Conservation (phyloP, 2,329 filamentous ascomycete species). For the Cryoendolithus antarcticus region DNA sequence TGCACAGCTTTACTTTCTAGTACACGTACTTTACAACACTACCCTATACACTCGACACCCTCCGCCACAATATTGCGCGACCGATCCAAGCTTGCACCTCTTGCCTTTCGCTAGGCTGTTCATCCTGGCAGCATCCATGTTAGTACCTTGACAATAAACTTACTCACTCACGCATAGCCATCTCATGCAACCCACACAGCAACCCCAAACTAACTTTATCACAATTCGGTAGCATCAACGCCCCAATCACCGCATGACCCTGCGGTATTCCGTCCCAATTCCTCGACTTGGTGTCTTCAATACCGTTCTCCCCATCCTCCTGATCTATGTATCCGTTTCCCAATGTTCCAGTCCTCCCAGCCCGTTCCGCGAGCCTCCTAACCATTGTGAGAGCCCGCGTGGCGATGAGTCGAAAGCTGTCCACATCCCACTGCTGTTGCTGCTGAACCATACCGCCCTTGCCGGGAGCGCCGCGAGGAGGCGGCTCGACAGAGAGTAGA, state of each 20-base stretch:
- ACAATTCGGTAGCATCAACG: constrained; percentile 31
- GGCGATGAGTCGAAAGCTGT: constrained; percentile 24
- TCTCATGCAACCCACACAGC: constrained; percentile 24
- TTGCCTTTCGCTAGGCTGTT: too few relatives aligned
- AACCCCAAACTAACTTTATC: constrained; percentile 33
- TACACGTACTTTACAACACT: too few relatives aligned
- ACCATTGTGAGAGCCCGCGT: constrained; percentile 36
- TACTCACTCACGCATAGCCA: constrained; percentile 13
- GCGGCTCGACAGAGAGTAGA: constrained; percentile 52
- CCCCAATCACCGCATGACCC: constrained; percentile 34
- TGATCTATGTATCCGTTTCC: constrained; percentile 13
- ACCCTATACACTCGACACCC: too few relatives aligned
- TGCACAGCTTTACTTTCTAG: too few relatives aligned
- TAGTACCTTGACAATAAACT: not conserved
- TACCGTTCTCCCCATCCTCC: constrained; percentile 10
- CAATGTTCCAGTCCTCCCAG: constrained; percentile 12
- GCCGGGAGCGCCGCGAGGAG: constrained; percentile 7
- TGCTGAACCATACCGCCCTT: constrained; percentile 8
- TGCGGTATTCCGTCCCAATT: constrained; percentile 34
- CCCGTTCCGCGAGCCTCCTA: constrained; percentile 34
- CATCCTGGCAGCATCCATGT: too few relatives aligned
- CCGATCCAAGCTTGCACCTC: too few relatives aligned
- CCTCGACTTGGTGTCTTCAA: constrained; percentile 8
- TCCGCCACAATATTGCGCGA: too few relatives aligned
- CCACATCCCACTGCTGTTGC: constrained; percentile 18